Conservation (phyloP, 306 rosid species). For the Cicer yamashitae region DNA sequence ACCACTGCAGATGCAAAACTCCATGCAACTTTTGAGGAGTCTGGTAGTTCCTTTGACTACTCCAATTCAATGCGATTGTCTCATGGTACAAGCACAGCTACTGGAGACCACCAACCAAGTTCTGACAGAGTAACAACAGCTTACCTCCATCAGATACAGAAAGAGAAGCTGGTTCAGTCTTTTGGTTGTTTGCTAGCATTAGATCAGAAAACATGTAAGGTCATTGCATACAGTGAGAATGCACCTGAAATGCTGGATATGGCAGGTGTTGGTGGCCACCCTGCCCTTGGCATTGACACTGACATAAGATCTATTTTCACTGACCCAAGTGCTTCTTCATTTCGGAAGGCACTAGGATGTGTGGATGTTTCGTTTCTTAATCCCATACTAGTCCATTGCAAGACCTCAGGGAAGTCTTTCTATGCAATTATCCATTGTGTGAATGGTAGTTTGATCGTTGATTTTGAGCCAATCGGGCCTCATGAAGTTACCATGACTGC, state of each 20-base stretch:
- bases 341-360: conserved; percentile 88
- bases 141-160: conserved; percentile 87
- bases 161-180: conserved; percentile 86
- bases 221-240: conserved; percentile 92
- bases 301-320: conserved; percentile 82
- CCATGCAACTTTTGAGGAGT: conserved; percentile 85
- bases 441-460: conserved; percentile 82
- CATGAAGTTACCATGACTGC: conserved; percentile 90
- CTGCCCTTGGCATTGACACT: conserved; percentile 88
- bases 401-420: conserved; percentile 96
- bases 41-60: conserved; percentile 90
- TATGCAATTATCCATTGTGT: conserved; percentile 89
- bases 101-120: conserved; percentile 65
- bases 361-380: conserved; percentile 90
- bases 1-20: conserved; percentile 91
- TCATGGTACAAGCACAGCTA: conserved; percentile 42
- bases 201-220: conserved; percentile 88
- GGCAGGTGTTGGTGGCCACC: conserved; percentile 87
- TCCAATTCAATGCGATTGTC: conserved; percentile 70
- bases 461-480: conserved; percentile 95
- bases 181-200: conserved; percentile 91
- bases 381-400: conserved; percentile 94
- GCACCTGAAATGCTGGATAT: conserved; percentile 92
- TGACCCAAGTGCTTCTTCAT: conserved; percentile 79
- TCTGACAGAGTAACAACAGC: conserved; percentile 82